Evolutionary conservation across 176 grass and related monocot species (phyloP).

Genomic region (Ensete ventricosum): DNA sequence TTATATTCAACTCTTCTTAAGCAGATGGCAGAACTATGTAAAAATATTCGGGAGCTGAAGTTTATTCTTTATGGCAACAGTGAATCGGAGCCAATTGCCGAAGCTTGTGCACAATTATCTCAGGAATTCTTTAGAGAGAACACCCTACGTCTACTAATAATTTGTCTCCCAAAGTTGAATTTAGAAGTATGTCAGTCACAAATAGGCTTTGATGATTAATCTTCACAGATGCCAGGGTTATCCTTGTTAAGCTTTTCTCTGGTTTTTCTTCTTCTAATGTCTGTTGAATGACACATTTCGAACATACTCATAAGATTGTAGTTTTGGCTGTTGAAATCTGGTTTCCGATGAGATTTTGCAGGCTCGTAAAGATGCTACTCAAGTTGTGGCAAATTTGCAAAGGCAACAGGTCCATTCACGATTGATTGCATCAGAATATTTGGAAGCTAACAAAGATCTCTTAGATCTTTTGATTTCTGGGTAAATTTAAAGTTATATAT

Average conservation of each 20-base stretch:
- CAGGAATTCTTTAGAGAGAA: constrained; percentile 56
- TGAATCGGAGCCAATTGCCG: constrained; percentile 35
- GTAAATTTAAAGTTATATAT: constrained; percentile 4
- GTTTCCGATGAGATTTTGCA: constrained; percentile 9
- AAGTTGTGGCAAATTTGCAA: constrained; percentile 53
- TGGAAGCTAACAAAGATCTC: constrained; percentile 54
- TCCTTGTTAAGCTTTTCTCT: background rate
- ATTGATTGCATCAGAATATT: constrained; percentile 47
- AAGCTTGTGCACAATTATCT: constrained; percentile 39
- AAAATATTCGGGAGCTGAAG: constrained; percentile 39
- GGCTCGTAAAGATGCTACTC: constrained; percentile 54
- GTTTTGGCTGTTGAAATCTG: background rate
- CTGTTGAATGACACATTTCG: too few relatives aligned
- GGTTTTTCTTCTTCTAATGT: background rate
- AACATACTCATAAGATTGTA: background rate
- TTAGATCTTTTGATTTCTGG: constrained; percentile 40
- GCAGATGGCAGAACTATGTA: constrained; percentile 44
- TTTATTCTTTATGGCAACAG: constrained; percentile 49
- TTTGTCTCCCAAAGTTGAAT: constrained; percentile 32
- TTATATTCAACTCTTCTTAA: background rate
- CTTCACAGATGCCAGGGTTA: background rate
- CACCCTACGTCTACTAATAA: constrained; percentile 27
- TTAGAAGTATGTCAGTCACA: constrained; percentile 24
- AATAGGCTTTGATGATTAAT: background rate
- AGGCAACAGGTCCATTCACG: constrained; percentile 53